Evolutionary conservation across 2,329 filamentous ascomycete species (phyloP), one percentile per base, ranked within the genome.

Genomic region (Orbilia quercus): DNA sequence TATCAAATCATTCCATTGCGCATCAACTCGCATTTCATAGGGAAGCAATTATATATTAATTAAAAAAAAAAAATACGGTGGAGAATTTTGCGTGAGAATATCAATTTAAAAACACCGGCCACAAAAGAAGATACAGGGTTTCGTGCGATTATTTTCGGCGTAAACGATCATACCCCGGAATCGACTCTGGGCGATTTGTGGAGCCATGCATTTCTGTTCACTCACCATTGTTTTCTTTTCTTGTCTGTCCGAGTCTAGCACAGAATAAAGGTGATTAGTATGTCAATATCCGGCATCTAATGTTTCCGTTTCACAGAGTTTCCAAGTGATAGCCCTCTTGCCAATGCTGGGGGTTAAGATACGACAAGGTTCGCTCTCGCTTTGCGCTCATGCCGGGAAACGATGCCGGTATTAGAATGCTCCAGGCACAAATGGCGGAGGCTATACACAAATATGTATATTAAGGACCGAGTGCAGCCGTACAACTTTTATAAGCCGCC

Each of bases 361-460:
- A 45, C 20, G 48, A 62, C 44, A 36, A 53, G 59, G 38, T 64
- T 54, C 23, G n/a, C 34, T n/a, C 57, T 50, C 31, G 53, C 16
- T 48, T 48, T 48, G 3, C 16, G 23, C 18, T 48, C 40, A 20
- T 50, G 57, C 57, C 60, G 60, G 48, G 60, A 54, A 36, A 22
- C 60, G 20, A 20, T 54, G 60, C 48, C 62, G 44, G 31, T 40
- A 40, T 40, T 40, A 40, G 14, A 40, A 14, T 14, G 16, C 2
- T 22, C 7, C 9, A 47, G 44, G 44, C 16, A 47, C 44, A 47
- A 47, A 47, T 5, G 16, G 16, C 6, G 16, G 18, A 47, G 16
- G 22, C 44, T 40, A 12, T 5, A 16, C 4, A 14, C 9, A 16
- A 12, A 6, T 34, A 34, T 34, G 16, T 48, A 25, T 48, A 31